phyloP scores from a whole-genome alignment of 257 asterid genomes.

The Nicotiana paniculata region DNA sequence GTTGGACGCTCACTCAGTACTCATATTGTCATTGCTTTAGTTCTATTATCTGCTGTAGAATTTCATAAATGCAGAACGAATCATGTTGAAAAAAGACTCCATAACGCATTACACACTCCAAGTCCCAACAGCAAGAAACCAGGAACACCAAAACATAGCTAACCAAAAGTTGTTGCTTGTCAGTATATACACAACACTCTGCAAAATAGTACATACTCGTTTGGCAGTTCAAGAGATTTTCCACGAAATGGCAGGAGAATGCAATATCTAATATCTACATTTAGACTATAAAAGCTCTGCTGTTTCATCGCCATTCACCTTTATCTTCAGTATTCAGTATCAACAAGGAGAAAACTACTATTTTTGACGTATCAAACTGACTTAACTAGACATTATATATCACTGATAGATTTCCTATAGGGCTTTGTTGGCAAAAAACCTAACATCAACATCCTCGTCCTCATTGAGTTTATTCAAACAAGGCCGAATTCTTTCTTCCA shows the following conservation, averaged over 20 bases:
- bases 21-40: background rate
- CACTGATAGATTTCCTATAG: conserved; percentile 55
- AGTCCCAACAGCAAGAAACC: background rate
- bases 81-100: background rate
- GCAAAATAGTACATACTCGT: background rate
- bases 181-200: background rate
- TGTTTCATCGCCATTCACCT: background rate
- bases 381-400: conserved; percentile 54
- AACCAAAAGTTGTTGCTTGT: background rate
- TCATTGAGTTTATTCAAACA: conserved; percentile 60
- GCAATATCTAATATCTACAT: background rate
- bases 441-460: conserved; percentile 84
- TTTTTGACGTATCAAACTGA: background rate
- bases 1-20: no score
- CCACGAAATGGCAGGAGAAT: background rate
- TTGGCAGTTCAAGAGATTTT: background rate
- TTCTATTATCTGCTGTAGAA: background rate
- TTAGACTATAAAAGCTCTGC: background rate
- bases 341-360: background rate
- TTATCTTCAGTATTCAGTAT: background rate
- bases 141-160: background rate
- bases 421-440: conserved; percentile 68
- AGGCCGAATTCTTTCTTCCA: conserved; percentile 58
- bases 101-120: background rate
- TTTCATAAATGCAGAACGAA: background rate